Conservation (phyloP, 2,329 filamentous ascomycete genomes). For the Trichoderma sp. region DNA sequence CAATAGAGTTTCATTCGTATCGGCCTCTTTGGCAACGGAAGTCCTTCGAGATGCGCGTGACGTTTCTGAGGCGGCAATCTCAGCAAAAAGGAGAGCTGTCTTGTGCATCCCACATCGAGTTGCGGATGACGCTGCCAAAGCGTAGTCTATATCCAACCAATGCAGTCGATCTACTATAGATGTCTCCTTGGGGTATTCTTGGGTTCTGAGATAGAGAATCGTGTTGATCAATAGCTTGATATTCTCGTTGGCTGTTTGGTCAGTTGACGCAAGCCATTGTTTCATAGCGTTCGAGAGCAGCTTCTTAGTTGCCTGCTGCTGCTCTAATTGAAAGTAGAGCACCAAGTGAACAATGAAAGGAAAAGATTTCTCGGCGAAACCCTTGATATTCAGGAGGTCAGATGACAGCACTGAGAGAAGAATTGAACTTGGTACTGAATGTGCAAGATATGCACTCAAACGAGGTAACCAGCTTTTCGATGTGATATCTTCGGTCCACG, state of each 20-base stretch:
- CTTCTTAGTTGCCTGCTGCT: conserved; percentile 59
- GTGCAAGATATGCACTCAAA: conserved; percentile 63
- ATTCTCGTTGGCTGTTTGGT: conserved; percentile 56
- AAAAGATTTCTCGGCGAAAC: conserved; percentile 73
- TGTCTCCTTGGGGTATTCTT: conserved; percentile 70
- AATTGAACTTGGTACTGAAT: conserved; percentile 61
- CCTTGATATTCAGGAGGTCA: conserved; percentile 65
- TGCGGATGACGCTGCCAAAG: conserved; percentile 70
- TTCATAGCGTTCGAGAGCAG: conserved; percentile 66
- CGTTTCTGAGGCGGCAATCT: conserved; percentile 65
- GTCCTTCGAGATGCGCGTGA: conserved; percentile 65
- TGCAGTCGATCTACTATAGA: conserved; percentile 76
- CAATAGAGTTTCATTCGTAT: conserved; percentile 70
- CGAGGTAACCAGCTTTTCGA: conserved; percentile 60
- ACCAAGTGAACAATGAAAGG: conserved; percentile 85
- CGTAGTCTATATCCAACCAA: conserved; percentile 85
- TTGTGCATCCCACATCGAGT: conserved; percentile 81
- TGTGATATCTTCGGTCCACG: conserved; percentile 45
- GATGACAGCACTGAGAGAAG: conserved; percentile 69
- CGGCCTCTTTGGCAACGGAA: conserved; percentile 55
- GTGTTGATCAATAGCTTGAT: conserved; percentile 73
- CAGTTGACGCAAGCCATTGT: conserved; percentile 57
- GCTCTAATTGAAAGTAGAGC: conserved; percentile 67
- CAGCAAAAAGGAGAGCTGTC: conserved; percentile 79
- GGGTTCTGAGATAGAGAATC: conserved; percentile 85